A percentile compares a stretch with the other conserved stretches of the same genome.
Conservation (phyloP, 805 yeast genomes). For the Cyberlindnera euphorbiae region DNA sequence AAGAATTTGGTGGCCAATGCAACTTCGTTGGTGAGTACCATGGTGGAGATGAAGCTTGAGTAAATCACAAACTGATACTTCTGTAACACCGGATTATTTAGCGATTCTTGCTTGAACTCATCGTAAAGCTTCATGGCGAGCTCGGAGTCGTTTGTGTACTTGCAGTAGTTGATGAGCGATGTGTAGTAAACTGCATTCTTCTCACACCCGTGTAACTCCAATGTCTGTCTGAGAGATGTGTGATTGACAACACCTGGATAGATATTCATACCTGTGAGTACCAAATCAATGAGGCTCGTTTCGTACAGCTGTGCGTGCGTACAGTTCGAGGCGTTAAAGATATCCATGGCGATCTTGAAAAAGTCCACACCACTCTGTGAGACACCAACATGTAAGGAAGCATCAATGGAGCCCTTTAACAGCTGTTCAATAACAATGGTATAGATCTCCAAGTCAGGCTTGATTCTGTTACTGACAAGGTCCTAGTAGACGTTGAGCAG, state of each 20-base stretch:
- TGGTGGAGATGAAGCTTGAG: conserved; percentile 44
- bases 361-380: conserved; percentile 40
- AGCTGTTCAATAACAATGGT: conserved; percentile 46
- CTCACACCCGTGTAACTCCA: conserved; percentile 24
- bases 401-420: conserved; percentile 43
- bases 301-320: conserved; percentile 41
- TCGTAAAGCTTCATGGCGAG: conserved; percentile 38
- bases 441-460: conserved; percentile 55
- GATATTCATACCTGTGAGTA: conserved; percentile 40
- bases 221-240: conserved; percentile 28
- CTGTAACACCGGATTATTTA: conserved; percentile 17
- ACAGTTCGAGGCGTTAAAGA: conserved; percentile 35
- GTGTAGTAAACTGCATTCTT: conserved; percentile 34
- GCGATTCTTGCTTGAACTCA: conserved; percentile 28
- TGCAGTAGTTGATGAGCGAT: conserved; percentile 36
- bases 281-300: conserved; percentile 39
- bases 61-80: conserved; percentile 45
- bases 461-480: conserved; percentile 45
- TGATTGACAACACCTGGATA: conserved; percentile 34
- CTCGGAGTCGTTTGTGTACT: conserved; percentile 31
- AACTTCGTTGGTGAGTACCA: conserved; percentile 46
- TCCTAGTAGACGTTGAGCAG: conserved; percentile 67
- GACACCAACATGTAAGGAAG: conserved; percentile 32
- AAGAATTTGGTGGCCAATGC: conserved; percentile 50
- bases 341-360: conserved; percentile 46